phyloP scores from a whole-genome alignment of 1,284 basidiomycete genomes.

The Ceratobasidium sp. region DNA sequence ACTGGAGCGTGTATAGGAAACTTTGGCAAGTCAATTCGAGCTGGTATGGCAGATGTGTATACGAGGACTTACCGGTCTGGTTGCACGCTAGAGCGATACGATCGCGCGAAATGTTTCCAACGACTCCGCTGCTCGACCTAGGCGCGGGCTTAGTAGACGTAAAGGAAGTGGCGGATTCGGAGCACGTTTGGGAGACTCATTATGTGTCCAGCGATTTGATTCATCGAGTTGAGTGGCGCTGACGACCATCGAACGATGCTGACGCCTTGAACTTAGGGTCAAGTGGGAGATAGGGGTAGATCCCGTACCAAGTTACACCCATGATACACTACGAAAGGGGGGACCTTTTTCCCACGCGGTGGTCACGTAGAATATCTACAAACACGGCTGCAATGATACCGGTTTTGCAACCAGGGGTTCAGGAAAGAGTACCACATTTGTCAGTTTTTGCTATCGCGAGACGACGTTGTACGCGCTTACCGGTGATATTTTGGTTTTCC shows the following conservation, averaged over 20 bases:
- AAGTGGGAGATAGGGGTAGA: not conserved
- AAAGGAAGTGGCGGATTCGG: not conserved
- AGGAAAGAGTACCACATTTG: not conserved
- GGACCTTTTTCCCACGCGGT: not conserved
- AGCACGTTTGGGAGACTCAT: slow-evolving; percentile 40
- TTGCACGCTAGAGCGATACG: slow-evolving; percentile 28
- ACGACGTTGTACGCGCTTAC: not conserved
- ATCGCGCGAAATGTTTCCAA: slow-evolving; percentile 40
- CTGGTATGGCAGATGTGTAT: not conserved
- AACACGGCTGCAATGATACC: not conserved
- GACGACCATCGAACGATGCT: slow-evolving; percentile 41
- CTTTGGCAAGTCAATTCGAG: not conserved
- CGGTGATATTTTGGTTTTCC: not conserved
- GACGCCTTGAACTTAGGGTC: not conserved
- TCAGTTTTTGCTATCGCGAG: not conserved
- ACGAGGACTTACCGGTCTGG: slow-evolving; percentile 29
- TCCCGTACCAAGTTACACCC: slow-evolving; percentile 42
- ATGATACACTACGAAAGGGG: not conserved
- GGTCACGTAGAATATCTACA: not conserved
- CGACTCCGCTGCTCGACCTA: slow-evolving; percentile 38
- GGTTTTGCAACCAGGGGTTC: not conserved
- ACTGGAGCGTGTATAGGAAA: slow-evolving; percentile 36
- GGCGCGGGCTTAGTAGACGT: not conserved
- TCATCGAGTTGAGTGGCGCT: slow-evolving; percentile 20
- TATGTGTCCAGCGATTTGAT: slow-evolving; percentile 29